phyloP scores from a whole-genome alignment of 805 yeast genomes.

The Barnettozyma salicaria region DNA sequence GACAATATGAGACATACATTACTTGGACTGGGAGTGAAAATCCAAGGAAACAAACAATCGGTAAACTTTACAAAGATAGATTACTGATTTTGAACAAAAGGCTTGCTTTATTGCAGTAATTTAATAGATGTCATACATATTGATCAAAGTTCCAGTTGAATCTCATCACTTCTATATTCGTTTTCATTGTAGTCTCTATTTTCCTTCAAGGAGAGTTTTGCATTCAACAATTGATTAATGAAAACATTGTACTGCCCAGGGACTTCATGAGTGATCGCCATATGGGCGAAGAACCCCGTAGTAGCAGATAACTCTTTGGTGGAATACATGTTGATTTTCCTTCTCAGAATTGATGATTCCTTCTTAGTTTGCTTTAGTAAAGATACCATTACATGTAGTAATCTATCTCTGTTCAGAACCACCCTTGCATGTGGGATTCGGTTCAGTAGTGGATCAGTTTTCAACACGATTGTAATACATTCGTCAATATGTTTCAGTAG shows the following conservation, averaged over 20 bases:
- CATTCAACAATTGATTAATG: slow-evolving; percentile 17
- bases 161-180: not conserved
- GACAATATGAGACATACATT: slow-evolving; percentile 23
- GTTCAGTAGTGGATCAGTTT: slow-evolving; percentile 15
- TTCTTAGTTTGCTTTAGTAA: slow-evolving; percentile 21
- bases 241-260: slow-evolving; percentile 12
- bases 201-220: slow-evolving; percentile 13
- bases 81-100: slow-evolving; percentile 10
- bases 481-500: slow-evolving; percentile 44
- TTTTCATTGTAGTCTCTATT: slow-evolving; percentile 5
- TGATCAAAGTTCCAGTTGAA: slow-evolving; percentile 2
- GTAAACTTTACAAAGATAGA: slow-evolving; percentile 16
- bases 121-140: not conserved
- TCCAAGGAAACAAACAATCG: slow-evolving; percentile 9
- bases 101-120: not conserved
- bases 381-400: slow-evolving; percentile 30
- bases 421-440: slow-evolving; percentile 21
- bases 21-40: slow-evolving; percentile 21
- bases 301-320: slow-evolving; percentile 16
- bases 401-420: slow-evolving; percentile 28
- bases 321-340: slow-evolving; percentile 8
- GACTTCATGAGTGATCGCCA: slow-evolving; percentile 14
- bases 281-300: slow-evolving; percentile 17
- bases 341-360: slow-evolving; percentile 14
- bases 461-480: slow-evolving; percentile 36